A percentile compares a stretch with the other conserved stretches of the same genome.
Conservation (phyloP, 805 yeast species). For the Candida saitoana region DNA sequence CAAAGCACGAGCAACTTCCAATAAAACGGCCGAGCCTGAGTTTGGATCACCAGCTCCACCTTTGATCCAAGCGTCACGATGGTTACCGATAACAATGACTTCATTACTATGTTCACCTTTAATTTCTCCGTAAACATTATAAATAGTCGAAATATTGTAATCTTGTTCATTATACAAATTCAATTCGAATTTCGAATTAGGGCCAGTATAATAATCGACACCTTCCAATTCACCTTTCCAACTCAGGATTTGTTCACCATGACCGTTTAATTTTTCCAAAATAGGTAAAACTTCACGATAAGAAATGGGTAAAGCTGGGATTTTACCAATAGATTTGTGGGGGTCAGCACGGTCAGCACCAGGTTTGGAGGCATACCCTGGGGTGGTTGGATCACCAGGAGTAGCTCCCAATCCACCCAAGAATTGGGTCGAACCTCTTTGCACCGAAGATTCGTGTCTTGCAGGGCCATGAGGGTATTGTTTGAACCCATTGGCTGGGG, state of each 20-base stretch:
- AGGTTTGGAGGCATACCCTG: slow-evolving; percentile 59
- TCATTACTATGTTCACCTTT: slow-evolving; percentile 38
- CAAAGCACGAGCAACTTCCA: slow-evolving; percentile 42
- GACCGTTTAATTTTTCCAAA: slow-evolving; percentile 36
- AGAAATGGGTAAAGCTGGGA: slow-evolving; percentile 42
- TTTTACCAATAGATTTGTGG: slow-evolving; percentile 29
- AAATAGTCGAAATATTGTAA: slow-evolving; percentile 37
- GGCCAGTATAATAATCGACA: slow-evolving; percentile 38
- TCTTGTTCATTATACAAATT: slow-evolving; percentile 40
- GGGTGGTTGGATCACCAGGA: slow-evolving; percentile 80
- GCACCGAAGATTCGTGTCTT: slow-evolving; percentile 56
- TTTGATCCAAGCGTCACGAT: slow-evolving; percentile 46
- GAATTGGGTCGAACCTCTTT: slow-evolving; percentile 58
- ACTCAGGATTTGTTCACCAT: slow-evolving; percentile 27
- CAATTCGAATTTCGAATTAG: slow-evolving; percentile 30
- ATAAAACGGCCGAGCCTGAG: slow-evolving; percentile 40
- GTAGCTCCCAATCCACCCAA: slow-evolving; percentile 45
- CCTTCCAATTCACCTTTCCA: slow-evolving; percentile 42
- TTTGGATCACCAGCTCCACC: slow-evolving; percentile 48
- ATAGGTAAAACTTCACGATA: slow-evolving; percentile 44
- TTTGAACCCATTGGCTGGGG: slow-evolving; percentile 50
- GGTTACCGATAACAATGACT: slow-evolving; percentile 42
- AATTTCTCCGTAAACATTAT: slow-evolving; percentile 43
- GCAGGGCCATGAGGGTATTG: slow-evolving; percentile 66
- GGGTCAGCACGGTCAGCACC: slow-evolving; percentile 35